These are phyloP conservation scores for Lasiosphaeris hirsuta DNA, from an alignment of 495 filamentous ascomycete species.

Conservation along the genomic window DNA sequence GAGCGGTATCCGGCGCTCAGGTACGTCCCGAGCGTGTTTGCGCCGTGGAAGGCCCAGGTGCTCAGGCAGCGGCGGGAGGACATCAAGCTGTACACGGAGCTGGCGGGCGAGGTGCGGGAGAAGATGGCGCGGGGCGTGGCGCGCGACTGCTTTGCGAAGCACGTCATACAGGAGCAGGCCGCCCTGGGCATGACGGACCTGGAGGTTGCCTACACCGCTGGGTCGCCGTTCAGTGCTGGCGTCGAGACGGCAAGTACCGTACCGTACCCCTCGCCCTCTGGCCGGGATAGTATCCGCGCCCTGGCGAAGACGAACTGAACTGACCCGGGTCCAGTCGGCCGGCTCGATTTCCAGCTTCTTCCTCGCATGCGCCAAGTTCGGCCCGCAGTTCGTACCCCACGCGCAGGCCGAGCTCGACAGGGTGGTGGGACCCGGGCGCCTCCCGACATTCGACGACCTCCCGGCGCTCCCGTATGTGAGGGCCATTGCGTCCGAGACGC, in stretches of 20 bases:
- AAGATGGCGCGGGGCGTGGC: conserved; percentile 35
- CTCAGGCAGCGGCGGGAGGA: conserved; percentile 49
- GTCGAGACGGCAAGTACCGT: conserved; percentile 58
- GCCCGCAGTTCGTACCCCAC: conserved; percentile 40
- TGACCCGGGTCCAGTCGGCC: conserved; percentile 26
- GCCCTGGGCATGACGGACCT: conserved; percentile 48
- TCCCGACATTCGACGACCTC: conserved; percentile 49
- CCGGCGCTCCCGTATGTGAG: conserved; percentile 41
- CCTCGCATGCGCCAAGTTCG: conserved; percentile 53
- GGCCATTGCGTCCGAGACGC: conserved; percentile 49
- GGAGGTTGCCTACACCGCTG: conserved; percentile 55
- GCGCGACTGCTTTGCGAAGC: conserved; percentile 49
- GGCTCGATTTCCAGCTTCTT: conserved; percentile 51
- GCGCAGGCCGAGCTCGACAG: conserved; percentile 55
- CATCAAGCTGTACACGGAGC: conserved; percentile 46
- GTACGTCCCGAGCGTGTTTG: conserved; percentile 49
- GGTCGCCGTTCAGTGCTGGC: conserved; percentile 60
- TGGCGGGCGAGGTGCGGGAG: conserved; percentile 40
- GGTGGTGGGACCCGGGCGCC: conserved; percentile 48
- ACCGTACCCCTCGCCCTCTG: conserved; percentile 35
- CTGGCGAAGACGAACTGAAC: background rate
- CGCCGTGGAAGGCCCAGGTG: conserved; percentile 56
- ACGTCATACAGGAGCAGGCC: conserved; percentile 45
- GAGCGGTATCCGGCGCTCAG: conserved; percentile 57
- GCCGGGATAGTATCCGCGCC: too few species aligned